phyloP scores from a whole-genome alignment of 2,329 filamentous ascomycete genomes.

The Aphanoascus verrucosus region DNA sequence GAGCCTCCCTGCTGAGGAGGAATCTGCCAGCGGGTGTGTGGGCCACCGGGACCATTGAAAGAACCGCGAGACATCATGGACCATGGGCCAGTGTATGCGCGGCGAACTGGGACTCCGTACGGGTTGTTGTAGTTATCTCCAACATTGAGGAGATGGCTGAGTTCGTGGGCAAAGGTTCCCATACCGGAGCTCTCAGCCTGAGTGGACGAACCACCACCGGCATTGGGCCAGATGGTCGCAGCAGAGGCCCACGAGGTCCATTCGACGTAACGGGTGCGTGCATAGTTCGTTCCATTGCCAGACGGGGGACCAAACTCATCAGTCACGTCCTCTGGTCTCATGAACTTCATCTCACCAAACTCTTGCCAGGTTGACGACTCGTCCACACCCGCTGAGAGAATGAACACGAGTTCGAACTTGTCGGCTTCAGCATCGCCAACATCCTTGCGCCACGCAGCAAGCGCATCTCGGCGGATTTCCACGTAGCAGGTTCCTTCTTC shows the following conservation, averaged over 20 bases:
- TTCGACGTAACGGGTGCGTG: slow-evolving; percentile 15
- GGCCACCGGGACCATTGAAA: slow-evolving; percentile 17
- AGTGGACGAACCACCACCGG: slow-evolving; percentile 14
- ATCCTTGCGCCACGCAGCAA: slow-evolving; percentile 16
- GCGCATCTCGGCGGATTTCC: slow-evolving; percentile 14
- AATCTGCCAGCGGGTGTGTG: slow-evolving; percentile 16
- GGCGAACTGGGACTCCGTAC: slow-evolving; percentile 12
- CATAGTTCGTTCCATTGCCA: slow-evolving; percentile 12
- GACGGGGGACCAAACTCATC: slow-evolving; percentile 12
- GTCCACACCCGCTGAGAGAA: slow-evolving; percentile 17
- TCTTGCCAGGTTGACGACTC: slow-evolving; percentile 18
- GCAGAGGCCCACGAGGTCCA: slow-evolving; percentile 17
- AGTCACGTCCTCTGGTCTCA: slow-evolving; percentile 13
- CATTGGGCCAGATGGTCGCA: slow-evolving; percentile 17
- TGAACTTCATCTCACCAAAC: slow-evolving; percentile 17
- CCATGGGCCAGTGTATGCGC: slow-evolving; percentile 16
- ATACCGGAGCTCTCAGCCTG: slow-evolving; percentile 17
- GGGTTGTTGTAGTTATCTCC: slow-evolving; percentile 18
- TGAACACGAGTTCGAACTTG: slow-evolving; percentile 16
- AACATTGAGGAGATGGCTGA: slow-evolving; percentile 17
- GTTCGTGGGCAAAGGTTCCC: slow-evolving; percentile 16
- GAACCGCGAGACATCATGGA: slow-evolving; percentile 18
- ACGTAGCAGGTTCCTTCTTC: slow-evolving; percentile 11
- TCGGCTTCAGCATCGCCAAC: slow-evolving; percentile 15
- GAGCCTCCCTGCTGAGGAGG: slow-evolving; percentile 14